These are phyloP conservation scores for Omphalea diandra DNA, from an alignment of 441 rosid species.

Conservation along the genomic window DNA sequence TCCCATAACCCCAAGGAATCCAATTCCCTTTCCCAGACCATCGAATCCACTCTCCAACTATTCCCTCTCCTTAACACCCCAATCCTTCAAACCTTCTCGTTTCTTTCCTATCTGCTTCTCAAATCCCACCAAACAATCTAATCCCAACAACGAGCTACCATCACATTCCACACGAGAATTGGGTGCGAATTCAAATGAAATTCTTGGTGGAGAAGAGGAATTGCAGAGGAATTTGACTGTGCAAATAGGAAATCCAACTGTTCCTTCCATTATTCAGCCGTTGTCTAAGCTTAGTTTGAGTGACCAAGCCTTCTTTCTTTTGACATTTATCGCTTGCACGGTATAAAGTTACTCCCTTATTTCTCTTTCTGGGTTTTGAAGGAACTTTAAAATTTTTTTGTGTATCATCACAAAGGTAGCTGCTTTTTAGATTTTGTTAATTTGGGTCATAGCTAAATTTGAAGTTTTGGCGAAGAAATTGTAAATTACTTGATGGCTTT, in stretches of 20 bases:
- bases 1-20: slow-evolving; percentile 22
- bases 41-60: slow-evolving; percentile 17
- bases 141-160: slow-evolving; percentile 4
- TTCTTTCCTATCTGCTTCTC: slow-evolving; percentile 34
- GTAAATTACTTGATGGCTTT: not conserved
- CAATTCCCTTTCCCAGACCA: slow-evolving; percentile 24
- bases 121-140: slow-evolving; percentile 28
- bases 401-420: not conserved
- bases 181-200: slow-evolving; percentile 3
- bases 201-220: slow-evolving; percentile 28
- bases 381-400: not conserved
- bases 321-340: slow-evolving; percentile 80
- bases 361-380: not conserved
- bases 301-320: slow-evolving; percentile 76
- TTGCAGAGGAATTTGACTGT: slow-evolving; percentile 38
- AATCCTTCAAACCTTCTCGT: slow-evolving; percentile 19
- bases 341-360: slow-evolving; percentile 33
- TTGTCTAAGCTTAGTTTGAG: slow-evolving; percentile 43
- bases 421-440: not conserved
- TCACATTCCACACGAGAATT: not conserved
- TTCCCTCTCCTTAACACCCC: slow-evolving; percentile 14
- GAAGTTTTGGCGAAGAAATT: not conserved
- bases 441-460: not conserved
- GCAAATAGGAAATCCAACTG: slow-evolving; percentile 45
- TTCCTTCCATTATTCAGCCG: slow-evolving; percentile 40